Evolutionary conservation across 2,329 filamentous ascomycete species (phyloP).

Genomic region (Microcyclospora tardicrescens): DNA sequence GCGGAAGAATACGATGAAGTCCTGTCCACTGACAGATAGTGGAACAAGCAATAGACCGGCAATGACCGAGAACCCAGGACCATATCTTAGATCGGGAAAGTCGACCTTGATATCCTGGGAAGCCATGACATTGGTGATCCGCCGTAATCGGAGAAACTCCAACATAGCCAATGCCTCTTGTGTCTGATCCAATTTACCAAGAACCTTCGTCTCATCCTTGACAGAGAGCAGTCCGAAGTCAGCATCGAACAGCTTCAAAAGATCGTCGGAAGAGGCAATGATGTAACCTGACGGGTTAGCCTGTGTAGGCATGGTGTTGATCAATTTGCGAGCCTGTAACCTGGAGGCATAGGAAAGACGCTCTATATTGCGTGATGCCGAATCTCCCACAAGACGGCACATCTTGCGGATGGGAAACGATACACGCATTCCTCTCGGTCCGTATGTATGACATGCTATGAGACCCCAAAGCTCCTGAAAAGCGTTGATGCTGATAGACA

Average conservation of each 20-base stretch:
- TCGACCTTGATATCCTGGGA: constrained; percentile 64
- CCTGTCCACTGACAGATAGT: constrained; percentile 57
- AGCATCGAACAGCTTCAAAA: constrained; percentile 72
- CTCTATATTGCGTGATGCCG: constrained; percentile 76
- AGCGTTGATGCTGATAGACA: constrained; percentile 86
- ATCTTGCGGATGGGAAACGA: constrained; percentile 86
- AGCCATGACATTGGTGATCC: constrained; percentile 59
- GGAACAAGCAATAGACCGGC: constrained; percentile 74
- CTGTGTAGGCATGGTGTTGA: constrained; percentile 70
- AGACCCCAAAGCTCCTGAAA: constrained; percentile 79
- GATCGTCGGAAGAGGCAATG: constrained; percentile 73
- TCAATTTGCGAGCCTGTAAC: constrained; percentile 73
- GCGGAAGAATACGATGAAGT: constrained; percentile 90
- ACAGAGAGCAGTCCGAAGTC: constrained; percentile 81
- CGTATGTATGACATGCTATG: constrained; percentile 77
- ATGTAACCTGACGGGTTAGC: constrained; percentile 82
- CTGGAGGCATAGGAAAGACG: constrained; percentile 73
- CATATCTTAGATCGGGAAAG: constrained; percentile 69
- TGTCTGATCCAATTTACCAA: constrained; percentile 60
- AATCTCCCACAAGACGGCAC: constrained; percentile 77
- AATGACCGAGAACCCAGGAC: constrained; percentile 64
- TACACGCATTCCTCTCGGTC: constrained; percentile 67
- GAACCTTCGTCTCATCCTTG: constrained; percentile 73
- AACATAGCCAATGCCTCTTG: constrained; percentile 76
- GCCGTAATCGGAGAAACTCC: constrained; percentile 69